Percentiles rank a stretch among this genome's conserved stretches.
Evolutionary conservation across 2,329 filamentous ascomycete species (phyloP).

Genomic region (Aspergillus melleus): DNA sequence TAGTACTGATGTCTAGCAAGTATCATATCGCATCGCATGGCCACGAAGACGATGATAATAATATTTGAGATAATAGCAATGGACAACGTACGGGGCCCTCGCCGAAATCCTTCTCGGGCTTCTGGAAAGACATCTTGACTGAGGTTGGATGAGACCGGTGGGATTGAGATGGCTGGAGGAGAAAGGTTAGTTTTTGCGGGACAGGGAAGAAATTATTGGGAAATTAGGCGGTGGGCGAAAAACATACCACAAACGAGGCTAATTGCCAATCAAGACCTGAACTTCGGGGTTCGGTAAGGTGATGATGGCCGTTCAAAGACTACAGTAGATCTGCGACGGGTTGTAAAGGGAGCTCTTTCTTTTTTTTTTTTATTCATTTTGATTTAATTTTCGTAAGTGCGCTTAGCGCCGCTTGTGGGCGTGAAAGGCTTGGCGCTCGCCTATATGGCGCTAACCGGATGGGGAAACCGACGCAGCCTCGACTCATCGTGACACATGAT

Average conservation of each 20-base stretch:
- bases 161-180: constrained; percentile 21
- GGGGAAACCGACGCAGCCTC: constrained; percentile 7
- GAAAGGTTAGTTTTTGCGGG: constrained; percentile 7
- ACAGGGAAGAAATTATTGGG: not conserved
- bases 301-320: constrained; percentile 56
- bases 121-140: constrained; percentile 84
- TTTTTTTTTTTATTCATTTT: constrained; percentile 9
- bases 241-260: constrained; percentile 27
- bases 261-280: constrained; percentile 76
- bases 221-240: constrained; percentile 1
- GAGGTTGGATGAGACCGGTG: constrained; percentile 32
- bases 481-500: not conserved
- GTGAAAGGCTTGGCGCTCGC: constrained; percentile 37
- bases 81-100: constrained; percentile 71
- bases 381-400: not conserved
- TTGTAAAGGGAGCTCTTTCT: constrained; percentile 19
- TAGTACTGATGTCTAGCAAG: not conserved
- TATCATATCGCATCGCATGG: too few relatives aligned
- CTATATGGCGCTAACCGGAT: constrained; percentile 40
- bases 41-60: not conserved
- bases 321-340: constrained; percentile 17
- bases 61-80: not conserved
- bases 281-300: constrained; percentile 75
- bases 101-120: constrained; percentile 90
- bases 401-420: constrained; percentile 26